Base-by-base conservation (phyloP, 345 rosid genomes). In the Theobroma cacao region DNA sequence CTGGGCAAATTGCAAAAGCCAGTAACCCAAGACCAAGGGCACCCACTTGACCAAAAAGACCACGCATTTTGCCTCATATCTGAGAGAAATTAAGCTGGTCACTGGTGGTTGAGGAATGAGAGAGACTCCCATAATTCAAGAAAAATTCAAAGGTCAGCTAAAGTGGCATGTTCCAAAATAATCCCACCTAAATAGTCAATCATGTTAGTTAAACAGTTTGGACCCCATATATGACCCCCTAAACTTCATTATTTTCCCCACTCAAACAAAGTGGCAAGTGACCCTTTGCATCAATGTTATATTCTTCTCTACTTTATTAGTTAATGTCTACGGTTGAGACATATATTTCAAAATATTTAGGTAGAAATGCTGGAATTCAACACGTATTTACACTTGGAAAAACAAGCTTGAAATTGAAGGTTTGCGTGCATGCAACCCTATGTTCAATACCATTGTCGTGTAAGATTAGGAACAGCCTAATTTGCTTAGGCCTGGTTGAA, bases 71-170 rank as follows among this genome's bases (percentile, higher is more conserved):
- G 5, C 28, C 48, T 7, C 30, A 3, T 11, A 55, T 18, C 5
- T 20, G 30, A 63, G n/a, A 40, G 0, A 6, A 41, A 41, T 41
- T 5, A 40, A 20, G 30, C 45, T 65, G 12, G 55, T n/a, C n/a
- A n/a, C n/a, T n/a, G 71, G 60, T 76, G 58, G 80, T 41, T 72
- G 64, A 15, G 55, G 53, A 50, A 34, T 45, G 45, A 38, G 10
- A 28, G 20, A 2, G 48, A 78, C 22, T 41, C 13, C 13, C 12
- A 52, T 7, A 53, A 33, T 28, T 17, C n/a, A 28, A 67, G 59
- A 58, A 38, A n/a, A 77, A 50, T 68, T 56, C 64, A 77, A 68
- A 79, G 73, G 28, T 72, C 77, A 78, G 36, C 52, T 64, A 67
- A 64, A 55, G 24, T 56, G 72, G 22, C 69, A 61, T 66, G 52